Conservation (phyloP, 2,329 filamentous ascomycete species). For the Dothideomycetidae sp. region DNA sequence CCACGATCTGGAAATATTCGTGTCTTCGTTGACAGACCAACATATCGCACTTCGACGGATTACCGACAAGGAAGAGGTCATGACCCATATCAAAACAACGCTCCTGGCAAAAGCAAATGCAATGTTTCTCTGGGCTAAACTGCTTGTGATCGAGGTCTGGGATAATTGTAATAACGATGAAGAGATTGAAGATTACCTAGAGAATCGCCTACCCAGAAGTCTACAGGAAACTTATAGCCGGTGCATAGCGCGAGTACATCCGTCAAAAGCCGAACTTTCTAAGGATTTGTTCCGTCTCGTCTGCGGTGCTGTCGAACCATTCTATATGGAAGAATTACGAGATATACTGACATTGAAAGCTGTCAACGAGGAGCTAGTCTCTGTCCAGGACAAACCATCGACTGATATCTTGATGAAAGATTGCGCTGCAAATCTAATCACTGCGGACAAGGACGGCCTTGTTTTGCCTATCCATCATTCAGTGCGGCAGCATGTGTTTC, state of each 20-base stretch:
- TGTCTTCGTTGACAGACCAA: neutral
- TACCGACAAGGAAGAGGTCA: neutral
- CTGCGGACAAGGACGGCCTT: neutral
- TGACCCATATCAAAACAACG: neutral
- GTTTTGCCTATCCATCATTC: slow-evolving; percentile 9
- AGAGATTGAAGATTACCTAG: neutral
- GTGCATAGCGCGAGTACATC: neutral
- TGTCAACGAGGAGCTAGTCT: neutral
- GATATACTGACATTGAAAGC: slow-evolving; percentile 1
- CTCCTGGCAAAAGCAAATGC: neutral
- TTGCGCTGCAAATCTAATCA: slow-evolving; percentile 4
- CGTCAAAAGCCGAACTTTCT: neutral
- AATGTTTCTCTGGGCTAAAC: slow-evolving; percentile 8
- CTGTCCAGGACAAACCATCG: neutral
- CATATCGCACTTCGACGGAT: neutral
- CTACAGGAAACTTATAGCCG: slow-evolving; percentile 6
- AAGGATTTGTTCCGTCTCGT: slow-evolving; percentile 1
- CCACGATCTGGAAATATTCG: neutral
- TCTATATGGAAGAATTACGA: slow-evolving; percentile 5
- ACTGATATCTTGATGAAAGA: neutral
- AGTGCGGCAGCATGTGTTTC: slow-evolving; percentile 2
- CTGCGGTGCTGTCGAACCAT: slow-evolving; percentile 1
- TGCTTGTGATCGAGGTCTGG: slow-evolving; percentile 8
- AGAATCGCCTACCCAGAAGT: neutral
- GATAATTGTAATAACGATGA: slow-evolving; percentile 3